Evolutionary conservation across 441 rosid species (phyloP), one percentile per base, ranked within the genome.

Genomic region (Metrosideros polymorpha): DNA sequence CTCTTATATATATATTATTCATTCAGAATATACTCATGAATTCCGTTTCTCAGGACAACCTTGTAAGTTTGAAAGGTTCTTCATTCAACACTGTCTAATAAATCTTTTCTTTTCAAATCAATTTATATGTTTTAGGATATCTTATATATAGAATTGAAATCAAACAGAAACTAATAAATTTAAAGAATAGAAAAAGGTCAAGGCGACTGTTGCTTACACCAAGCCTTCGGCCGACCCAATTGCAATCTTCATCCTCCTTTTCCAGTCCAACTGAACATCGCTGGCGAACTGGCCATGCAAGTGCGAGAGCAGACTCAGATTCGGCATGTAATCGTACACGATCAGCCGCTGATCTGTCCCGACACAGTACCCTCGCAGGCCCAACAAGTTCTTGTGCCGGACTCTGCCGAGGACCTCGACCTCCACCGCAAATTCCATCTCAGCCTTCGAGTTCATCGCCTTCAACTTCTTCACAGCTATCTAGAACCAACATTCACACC

Each of bases 321-420:
- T 87, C 0, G 86, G 86, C 89, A 84, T 87, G 86, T 87, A 87
- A 87, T 87, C 86, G 15, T 84, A 87, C 83, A 87, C 89, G 24
- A 84, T 87, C 47, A 87, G 84, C 59, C 89, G 63, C 54, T 87
- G 89, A 59, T 87, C 89, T 0, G 89, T 84, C 50, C 89, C 84
- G 6, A 32, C 86, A 6, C 89, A 84, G 14, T 87, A 87, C 15
- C 86, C 89, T 84, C 89, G 57, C 32, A 87, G 52, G 25, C 86
- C 82, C 50, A 87, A 39, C 82, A 87, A 61, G 76, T 87, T 87
- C 18, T 84, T 84, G 53, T 84, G 89, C 54, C 52, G 49, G 42
- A 87, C 89, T 86, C 89, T 87, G 42, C 89, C 89, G 0, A 87
- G 89, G 49, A 87, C 89, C 66, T 87, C 89, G 5, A 87, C 89